Percentiles rank a stretch among this genome's conserved stretches.
phyloP scores from a whole-genome alignment of 495 filamentous ascomycete species.

The Penicillium odoratum region DNA sequence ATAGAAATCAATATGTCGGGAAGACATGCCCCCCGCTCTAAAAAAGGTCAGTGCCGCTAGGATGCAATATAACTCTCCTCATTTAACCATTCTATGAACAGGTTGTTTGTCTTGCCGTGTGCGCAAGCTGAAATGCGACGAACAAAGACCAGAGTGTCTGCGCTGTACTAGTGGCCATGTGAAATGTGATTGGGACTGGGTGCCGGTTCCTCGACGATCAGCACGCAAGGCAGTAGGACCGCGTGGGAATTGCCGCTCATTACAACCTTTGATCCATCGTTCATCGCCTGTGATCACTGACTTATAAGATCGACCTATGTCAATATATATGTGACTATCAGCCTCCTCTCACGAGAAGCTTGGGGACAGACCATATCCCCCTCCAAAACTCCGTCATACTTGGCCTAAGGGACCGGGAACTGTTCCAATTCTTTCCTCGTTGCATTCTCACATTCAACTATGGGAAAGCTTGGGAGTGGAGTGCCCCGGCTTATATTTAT shows the following conservation, averaged over 20 bases:
- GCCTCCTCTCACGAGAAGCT: background rate
- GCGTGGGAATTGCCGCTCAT: background rate
- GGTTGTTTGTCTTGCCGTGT: constrained; percentile 1
- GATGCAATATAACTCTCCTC: background rate
- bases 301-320: background rate
- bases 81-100: background rate
- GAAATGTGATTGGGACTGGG: background rate
- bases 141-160: background rate
- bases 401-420: background rate
- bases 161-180: background rate
- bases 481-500: background rate
- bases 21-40: background rate
- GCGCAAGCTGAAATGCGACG: background rate
- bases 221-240: background rate
- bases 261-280: background rate
- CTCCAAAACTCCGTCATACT: constrained; percentile 1
- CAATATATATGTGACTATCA: background rate
- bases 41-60: background rate
- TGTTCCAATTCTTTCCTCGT: background rate
- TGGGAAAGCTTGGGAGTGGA: constrained; percentile 1
- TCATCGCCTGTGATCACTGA: background rate
- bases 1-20: background rate
- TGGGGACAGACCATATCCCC: background rate
- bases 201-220: background rate
- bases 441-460: background rate